A percentile compares a stretch with the other conserved stretches of the same genome.
These are phyloP conservation scores for Cladosporium sp. DNA, from an alignment of 2,329 filamentous ascomycete species.

Conservation along the genomic window DNA sequence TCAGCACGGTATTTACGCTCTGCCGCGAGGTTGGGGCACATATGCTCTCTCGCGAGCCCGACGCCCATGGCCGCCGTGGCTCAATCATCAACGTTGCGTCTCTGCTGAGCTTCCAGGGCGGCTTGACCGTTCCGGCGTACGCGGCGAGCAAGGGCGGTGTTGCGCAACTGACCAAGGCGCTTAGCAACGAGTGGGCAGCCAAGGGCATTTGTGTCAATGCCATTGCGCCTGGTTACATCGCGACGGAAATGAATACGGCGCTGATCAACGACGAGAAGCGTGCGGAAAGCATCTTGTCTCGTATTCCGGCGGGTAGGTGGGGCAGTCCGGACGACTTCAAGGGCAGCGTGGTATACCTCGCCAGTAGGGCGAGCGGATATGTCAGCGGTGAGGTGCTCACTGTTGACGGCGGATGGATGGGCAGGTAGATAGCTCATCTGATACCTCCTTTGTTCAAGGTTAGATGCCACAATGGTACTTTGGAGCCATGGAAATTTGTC, in stretches of 20 bases:
- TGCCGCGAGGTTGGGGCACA: constrained; percentile 42
- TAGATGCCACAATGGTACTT: too few relatives aligned
- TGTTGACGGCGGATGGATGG: constrained; percentile 68
- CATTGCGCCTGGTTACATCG: constrained; percentile 81
- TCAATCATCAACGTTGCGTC: constrained; percentile 24
- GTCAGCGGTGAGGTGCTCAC: constrained; percentile 73
- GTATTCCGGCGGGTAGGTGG: constrained; percentile 80
- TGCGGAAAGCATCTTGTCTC: constrained; percentile 63
- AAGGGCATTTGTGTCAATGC: constrained; percentile 76
- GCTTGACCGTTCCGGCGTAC: constrained; percentile 75
- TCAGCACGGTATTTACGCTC: constrained; percentile 68
- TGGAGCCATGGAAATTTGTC: too few relatives aligned
- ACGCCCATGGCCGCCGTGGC: constrained; percentile 19
- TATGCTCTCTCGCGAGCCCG: constrained; percentile 21
- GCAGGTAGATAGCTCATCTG: constrained; percentile 9
- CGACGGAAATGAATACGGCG: constrained; percentile 81
- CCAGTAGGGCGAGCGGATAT: constrained; percentile 66
- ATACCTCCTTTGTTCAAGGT: too few relatives aligned
- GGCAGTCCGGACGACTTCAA: constrained; percentile 80
- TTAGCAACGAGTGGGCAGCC: constrained; percentile 76
- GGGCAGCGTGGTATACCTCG: constrained; percentile 70
- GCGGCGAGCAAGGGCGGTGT: constrained; percentile 79
- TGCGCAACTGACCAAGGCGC: constrained; percentile 72
- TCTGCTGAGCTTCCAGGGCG: constrained; percentile 20
- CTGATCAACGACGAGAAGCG: constrained; percentile 64